Percentiles rank a stretch among this genome's conserved stretches.
Conservation (phyloP, 495 filamentous ascomycete species). For the Aspergillus sparsus region DNA sequence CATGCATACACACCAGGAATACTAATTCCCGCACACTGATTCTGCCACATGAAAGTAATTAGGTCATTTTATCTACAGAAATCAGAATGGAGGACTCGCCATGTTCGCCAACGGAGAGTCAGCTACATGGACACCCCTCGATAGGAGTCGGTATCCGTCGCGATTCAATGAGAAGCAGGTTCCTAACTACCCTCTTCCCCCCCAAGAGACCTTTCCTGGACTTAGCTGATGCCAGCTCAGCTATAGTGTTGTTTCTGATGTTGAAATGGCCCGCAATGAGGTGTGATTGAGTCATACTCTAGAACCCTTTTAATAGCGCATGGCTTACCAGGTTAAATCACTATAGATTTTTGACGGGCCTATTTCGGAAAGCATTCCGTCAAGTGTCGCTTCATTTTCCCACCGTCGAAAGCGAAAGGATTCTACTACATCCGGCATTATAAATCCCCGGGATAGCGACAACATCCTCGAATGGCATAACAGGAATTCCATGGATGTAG, state of each 20-base stretch:
- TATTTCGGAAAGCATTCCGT: constrained; percentile 91
- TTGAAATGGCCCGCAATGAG: constrained; percentile 99
- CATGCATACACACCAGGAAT: no score
- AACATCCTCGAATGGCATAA: constrained; percentile 53
- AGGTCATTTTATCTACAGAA: background rate
- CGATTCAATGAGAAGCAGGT: constrained; percentile 77
- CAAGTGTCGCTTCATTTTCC: constrained; percentile 82
- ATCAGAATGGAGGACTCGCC: constrained; percentile 27
- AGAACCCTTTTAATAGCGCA: background rate
- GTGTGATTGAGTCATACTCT: constrained; percentile 42
- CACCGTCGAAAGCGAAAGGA: constrained; percentile 74
- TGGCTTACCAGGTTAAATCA: constrained; percentile 10
- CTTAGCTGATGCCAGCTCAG: constrained; percentile 37
- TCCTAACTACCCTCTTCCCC: constrained; percentile 4
- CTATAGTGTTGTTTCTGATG: constrained; percentile 83
- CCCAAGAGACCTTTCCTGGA: background rate
- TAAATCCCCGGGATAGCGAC: constrained; percentile 72
- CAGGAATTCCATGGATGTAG: constrained; percentile 54
- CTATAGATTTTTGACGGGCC: constrained; percentile 86
- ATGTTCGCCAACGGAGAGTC: constrained; percentile 28
- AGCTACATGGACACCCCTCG: constrained; percentile 26
- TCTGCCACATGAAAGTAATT: background rate
- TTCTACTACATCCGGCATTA: constrained; percentile 78
- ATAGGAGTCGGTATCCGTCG: constrained; percentile 48
- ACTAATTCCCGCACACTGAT: no score